Evolutionary conservation across 805 yeast species (phyloP).

Genomic region (Starmerella asiatica): DNA sequence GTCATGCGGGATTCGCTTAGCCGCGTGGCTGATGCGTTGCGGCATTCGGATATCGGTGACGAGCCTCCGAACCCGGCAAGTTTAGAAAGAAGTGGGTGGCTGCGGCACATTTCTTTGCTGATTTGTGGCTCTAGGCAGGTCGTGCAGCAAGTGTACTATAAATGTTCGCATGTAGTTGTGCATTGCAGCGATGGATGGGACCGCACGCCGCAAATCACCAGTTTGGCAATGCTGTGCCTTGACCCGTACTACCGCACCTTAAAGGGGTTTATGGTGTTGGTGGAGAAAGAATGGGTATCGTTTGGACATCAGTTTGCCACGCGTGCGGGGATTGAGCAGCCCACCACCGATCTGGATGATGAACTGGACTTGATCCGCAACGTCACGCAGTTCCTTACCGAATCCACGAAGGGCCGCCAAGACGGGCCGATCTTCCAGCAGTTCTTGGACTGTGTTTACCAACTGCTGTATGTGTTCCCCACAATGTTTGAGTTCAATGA

Average conservation of each 20-base stretch:
- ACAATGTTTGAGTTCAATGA: slow-evolving; percentile 73
- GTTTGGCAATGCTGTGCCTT: slow-evolving; percentile 69
- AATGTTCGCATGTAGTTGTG: slow-evolving; percentile 66
- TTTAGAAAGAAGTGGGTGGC: slow-evolving; percentile 63
- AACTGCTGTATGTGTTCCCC: slow-evolving; percentile 59
- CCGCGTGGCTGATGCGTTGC: slow-evolving; percentile 47
- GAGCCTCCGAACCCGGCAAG: slow-evolving; percentile 41
- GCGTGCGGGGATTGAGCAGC: slow-evolving; percentile 28
- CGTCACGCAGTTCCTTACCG: slow-evolving; percentile 30
- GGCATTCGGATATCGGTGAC: slow-evolving; percentile 51
- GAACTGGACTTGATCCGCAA: slow-evolving; percentile 34
- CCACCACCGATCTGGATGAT: slow-evolving; percentile 19
- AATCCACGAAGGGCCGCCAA: slow-evolving; percentile 26
- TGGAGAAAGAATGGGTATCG: slow-evolving; percentile 92
- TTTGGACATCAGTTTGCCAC: slow-evolving; percentile 87
- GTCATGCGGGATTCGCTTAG: slow-evolving; percentile 78
- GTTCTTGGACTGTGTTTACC: slow-evolving; percentile 80
- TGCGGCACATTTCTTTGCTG: slow-evolving; percentile 52
- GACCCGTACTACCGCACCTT: slow-evolving; percentile 84
- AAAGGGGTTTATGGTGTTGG: slow-evolving; percentile 69
- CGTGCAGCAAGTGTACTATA: slow-evolving; percentile 67
- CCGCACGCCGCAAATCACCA: slow-evolving; percentile 78
- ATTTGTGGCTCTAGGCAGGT: slow-evolving; percentile 65
- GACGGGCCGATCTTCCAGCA: slow-evolving; percentile 93
- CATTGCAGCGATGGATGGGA: slow-evolving; percentile 99